Evolutionary conservation across 768 basidiomycete genomes (phyloP).

Genomic region (Trametes cubensis): DNA sequence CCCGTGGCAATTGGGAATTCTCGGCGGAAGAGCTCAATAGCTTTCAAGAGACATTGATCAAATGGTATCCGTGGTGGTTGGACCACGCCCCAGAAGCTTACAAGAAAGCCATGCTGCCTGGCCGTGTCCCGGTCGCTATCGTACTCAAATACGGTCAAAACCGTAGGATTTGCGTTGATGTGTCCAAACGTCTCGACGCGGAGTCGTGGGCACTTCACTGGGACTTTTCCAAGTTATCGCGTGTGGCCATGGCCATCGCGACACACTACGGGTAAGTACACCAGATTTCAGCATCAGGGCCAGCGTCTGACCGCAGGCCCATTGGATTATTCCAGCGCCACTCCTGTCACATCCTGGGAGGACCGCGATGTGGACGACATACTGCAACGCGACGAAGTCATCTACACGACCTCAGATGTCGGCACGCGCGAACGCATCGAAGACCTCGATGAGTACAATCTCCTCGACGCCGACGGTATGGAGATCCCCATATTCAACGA

Average conservation of each 20-base stretch:
- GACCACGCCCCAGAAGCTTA: not conserved
- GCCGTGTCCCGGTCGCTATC: not conserved
- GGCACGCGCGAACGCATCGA: not conserved
- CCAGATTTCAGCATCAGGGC: no score
- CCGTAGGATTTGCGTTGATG: not conserved
- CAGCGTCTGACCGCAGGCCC: no score
- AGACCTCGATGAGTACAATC: not conserved
- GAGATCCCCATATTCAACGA: not conserved
- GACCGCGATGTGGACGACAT: not conserved
- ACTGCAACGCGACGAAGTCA: not conserved
- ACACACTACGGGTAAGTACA: slow-evolving; percentile 1
- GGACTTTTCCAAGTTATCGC: not conserved
- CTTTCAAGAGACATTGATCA: not conserved
- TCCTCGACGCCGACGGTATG: not conserved
- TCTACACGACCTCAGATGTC: not conserved
- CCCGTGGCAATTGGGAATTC: not conserved
- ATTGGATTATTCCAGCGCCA: not conserved
- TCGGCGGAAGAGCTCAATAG: not conserved
- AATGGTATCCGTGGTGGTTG: not conserved
- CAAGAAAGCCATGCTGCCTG: not conserved
- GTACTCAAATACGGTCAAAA: slow-evolving; percentile 1
- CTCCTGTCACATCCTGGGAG: not conserved
- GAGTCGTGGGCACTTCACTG: not conserved
- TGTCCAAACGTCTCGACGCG: not conserved
- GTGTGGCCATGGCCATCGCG: not conserved